Evolutionary conservation across 2,329 filamentous ascomycete species (phyloP).

Genomic region (Acarospora socialis): DNA sequence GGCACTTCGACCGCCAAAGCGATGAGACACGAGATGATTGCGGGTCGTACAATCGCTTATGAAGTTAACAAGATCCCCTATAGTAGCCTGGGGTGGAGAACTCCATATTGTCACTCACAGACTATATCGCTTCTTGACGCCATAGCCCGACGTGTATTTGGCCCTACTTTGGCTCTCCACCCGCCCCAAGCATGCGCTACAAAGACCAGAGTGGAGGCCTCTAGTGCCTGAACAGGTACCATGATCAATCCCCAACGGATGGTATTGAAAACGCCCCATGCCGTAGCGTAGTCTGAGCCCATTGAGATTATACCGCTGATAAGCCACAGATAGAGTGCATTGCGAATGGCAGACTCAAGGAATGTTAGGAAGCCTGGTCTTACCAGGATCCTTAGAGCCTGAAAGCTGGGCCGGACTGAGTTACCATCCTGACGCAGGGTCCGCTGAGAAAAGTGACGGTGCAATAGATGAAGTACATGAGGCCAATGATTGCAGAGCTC

Average conservation of each 20-base stretch:
- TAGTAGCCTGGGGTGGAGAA: background rate
- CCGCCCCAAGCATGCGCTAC: slow-evolving; percentile 52
- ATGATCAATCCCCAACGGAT: slow-evolving; percentile 63
- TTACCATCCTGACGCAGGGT: too few species aligned
- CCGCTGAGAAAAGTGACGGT: slow-evolving; percentile 17
- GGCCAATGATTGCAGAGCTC: slow-evolving; percentile 38
- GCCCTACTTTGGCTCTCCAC: slow-evolving; percentile 27
- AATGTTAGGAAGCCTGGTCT: slow-evolving; percentile 47
- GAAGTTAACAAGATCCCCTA: too few species aligned
- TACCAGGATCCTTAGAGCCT: slow-evolving; percentile 36
- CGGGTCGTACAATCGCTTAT: slow-evolving; percentile 35
- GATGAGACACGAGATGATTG: slow-evolving; percentile 37
- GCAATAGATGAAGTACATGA: slow-evolving; percentile 45
- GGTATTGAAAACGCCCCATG: slow-evolving; percentile 60
- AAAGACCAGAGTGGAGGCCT: slow-evolving; percentile 51
- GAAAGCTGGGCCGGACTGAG: slow-evolving; percentile 25
- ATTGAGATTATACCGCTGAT: slow-evolving; percentile 49
- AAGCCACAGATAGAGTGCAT: slow-evolving; percentile 58
- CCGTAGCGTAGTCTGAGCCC: slow-evolving; percentile 51
- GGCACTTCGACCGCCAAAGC: slow-evolving; percentile 47
- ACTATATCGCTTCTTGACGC: slow-evolving; percentile 21
- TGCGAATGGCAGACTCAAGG: slow-evolving; percentile 50
- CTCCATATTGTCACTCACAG: too few species aligned
- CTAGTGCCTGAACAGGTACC: slow-evolving; percentile 54
- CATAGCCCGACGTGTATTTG: slow-evolving; percentile 17